These are phyloP conservation scores for Beauveria asiatica DNA, from an alignment of 2,329 filamentous ascomycete genomes.

Conservation along the genomic window DNA sequence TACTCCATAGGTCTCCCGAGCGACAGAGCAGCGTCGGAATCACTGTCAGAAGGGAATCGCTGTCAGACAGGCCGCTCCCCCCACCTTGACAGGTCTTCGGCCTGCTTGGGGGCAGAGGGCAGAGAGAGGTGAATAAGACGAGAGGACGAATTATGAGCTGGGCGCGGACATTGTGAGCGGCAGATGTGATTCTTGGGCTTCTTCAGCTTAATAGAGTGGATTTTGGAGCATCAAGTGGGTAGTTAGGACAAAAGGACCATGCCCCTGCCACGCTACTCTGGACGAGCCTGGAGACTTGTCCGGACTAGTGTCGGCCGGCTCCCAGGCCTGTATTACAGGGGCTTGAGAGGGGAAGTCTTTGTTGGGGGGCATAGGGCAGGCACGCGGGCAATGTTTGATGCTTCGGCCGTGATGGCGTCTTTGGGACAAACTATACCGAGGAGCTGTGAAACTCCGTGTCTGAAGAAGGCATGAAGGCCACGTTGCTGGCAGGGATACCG, in stretches of 20 bases:
- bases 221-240: neutral
- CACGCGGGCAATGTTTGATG: neutral
- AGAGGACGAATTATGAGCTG: neutral
- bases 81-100: neutral
- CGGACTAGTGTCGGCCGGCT: conserved; percentile 3
- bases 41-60: neutral
- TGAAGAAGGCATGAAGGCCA: neutral
- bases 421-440: neutral
- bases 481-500: conserved; percentile 1
- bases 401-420: neutral
- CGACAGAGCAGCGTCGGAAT: neutral
- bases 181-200: neutral
- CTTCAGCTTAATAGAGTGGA: conserved; percentile 1
- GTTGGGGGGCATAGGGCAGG: neutral
- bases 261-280: conserved; percentile 8
- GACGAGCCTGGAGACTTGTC: conserved; percentile 1
- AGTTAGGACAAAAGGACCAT: conserved; percentile 11
- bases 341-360: neutral
- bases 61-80: neutral
- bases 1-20: neutral
- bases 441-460: neutral
- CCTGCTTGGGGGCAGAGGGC: neutral
- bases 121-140: neutral
- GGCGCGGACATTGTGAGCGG: neutral
- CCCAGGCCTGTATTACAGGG: conserved; percentile 4